Evolutionary conservation across 2,329 filamentous ascomycete genomes (phyloP).

Genomic region (Teratosphaeria viscida): DNA sequence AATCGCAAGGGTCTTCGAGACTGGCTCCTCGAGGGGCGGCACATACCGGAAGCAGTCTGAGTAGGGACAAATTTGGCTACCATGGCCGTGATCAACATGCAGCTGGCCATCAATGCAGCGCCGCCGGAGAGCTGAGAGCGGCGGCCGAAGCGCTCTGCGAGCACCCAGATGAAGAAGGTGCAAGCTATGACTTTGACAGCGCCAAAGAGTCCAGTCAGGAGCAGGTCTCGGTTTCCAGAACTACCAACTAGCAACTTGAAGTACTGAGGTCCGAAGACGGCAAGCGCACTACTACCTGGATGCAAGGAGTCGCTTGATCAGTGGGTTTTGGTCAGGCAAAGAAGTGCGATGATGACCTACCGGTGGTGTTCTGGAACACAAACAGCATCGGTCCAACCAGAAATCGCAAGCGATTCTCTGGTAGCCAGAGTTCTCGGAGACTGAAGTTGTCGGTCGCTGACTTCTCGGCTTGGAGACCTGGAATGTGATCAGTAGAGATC

Average conservation of each 20-base stretch:
- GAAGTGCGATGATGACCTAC: background rate
- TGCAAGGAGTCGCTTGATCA: background rate
- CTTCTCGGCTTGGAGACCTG: slow-evolving; percentile 37
- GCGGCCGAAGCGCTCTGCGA: background rate
- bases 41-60: background rate
- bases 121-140: background rate
- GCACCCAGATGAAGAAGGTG: background rate
- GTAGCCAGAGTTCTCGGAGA: slow-evolving; percentile 34
- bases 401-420: slow-evolving; percentile 27
- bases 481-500: background rate
- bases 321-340: background rate
- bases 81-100: background rate
- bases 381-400: background rate
- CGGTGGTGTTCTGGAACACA: background rate
- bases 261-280: background rate
- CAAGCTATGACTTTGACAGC: background rate
- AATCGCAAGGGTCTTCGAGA: slow-evolving; percentile 11
- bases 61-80: background rate
- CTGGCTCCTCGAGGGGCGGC: background rate
- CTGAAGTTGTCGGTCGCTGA: slow-evolving; percentile 28
- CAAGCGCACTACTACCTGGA: background rate
- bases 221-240: background rate
- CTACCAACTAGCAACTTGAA: background rate
- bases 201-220: background rate
- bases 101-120: background rate